These are phyloP conservation scores for Candida khao-thaluensis DNA, from an alignment of 805 yeast genomes.

Conservation along the genomic window DNA sequence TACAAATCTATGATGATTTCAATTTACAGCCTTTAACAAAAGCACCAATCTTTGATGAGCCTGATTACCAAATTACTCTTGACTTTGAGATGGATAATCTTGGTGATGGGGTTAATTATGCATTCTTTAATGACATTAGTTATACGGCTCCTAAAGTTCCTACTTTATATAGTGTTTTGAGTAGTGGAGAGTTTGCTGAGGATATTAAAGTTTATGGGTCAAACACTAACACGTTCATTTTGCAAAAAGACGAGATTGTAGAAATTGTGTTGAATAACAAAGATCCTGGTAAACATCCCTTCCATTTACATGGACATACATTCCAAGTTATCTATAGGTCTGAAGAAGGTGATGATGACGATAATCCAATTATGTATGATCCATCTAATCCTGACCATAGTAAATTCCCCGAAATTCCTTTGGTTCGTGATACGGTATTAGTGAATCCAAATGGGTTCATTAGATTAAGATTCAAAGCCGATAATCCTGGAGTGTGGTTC, in stretches of 20 bases:
- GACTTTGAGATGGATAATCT: conserved; percentile 83
- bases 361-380: conserved; percentile 50
- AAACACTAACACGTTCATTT: conserved; percentile 72
- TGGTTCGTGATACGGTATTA: conserved; percentile 78
- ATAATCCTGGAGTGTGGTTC: conserved; percentile 97
- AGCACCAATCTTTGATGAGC: conserved; percentile 55
- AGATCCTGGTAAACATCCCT: conserved; percentile 94
- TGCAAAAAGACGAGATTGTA: conserved; percentile 64
- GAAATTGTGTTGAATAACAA: conserved; percentile 81
- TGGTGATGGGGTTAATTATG: conserved; percentile 86
- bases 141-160: conserved; percentile 85
- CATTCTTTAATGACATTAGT: conserved; percentile 90
- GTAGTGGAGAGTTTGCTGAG: conserved; percentile 61
- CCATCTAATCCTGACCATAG: conserved; percentile 25
- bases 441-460: conserved; percentile 83
- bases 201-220: conserved; percentile 67
- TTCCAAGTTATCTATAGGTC: conserved; percentile 84
- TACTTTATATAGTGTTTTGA: conserved; percentile 70
- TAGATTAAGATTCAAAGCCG: conserved; percentile 83
- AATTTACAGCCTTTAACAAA: conserved; percentile 28
- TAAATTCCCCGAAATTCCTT: conserved; percentile 67
- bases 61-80: conserved; percentile 68
- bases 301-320: conserved; percentile 93
- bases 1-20: conserved; percentile 49
- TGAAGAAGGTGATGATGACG: conserved; percentile 53